These are phyloP conservation scores for Trifolium dubium DNA, from an alignment of 306 rosid species.

Conservation along the genomic window DNA sequence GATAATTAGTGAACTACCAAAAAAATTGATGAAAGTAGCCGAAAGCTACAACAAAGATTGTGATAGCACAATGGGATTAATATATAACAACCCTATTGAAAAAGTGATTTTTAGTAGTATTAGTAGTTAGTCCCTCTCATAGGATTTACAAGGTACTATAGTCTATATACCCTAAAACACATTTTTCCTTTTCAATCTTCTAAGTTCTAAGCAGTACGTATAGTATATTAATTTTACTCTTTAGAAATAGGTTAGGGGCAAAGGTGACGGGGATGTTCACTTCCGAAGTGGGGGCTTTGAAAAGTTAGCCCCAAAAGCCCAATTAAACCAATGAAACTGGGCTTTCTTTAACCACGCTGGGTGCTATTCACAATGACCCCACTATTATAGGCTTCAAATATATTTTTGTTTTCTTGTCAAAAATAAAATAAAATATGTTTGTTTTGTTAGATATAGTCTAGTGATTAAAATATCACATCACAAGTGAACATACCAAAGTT, in stretches of 20 bases:
- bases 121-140: constrained; percentile 52
- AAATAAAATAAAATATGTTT: no score
- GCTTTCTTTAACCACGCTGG: constrained; percentile 49
- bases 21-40: constrained; percentile 46
- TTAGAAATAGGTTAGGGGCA: not conserved
- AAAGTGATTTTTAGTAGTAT: constrained; percentile 52
- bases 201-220: not conserved
- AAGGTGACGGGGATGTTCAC: constrained; percentile 4
- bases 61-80: constrained; percentile 8
- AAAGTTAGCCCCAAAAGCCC: constrained; percentile 51
- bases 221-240: not conserved
- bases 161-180: constrained; percentile 9
- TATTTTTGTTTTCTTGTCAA: no score
- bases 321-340: constrained; percentile 50
- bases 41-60: constrained; percentile 48
- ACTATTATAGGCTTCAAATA: constrained; percentile 44
- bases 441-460: no score
- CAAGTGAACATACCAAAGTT: no score
- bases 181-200: not conserved
- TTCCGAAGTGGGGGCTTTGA: constrained; percentile 46
- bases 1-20: not conserved
- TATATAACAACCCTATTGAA: constrained; percentile 3
- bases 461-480: no score
- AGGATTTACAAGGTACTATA: constrained; percentile 44
- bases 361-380: constrained; percentile 42